A percentile compares a stretch with the other conserved stretches of the same genome.
Evolutionary conservation across 805 yeast species (phyloP).

Genomic region (Spathaspora sp.): DNA sequence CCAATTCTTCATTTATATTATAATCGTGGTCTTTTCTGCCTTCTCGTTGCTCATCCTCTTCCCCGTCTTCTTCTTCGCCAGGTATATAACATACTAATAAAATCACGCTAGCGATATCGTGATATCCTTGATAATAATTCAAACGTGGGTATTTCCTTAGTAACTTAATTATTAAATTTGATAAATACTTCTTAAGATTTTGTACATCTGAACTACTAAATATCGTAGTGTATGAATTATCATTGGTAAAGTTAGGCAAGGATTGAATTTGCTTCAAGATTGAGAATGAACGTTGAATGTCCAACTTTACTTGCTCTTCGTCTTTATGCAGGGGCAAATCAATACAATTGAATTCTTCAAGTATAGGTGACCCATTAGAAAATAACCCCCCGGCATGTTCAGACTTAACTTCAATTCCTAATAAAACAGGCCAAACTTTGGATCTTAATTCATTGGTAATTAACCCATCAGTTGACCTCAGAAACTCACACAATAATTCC

Average conservation of each 20-base stretch:
- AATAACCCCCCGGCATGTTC: neutral
- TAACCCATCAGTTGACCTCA: slow-evolving; percentile 47
- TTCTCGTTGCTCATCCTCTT: slow-evolving; percentile 16
- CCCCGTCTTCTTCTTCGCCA: slow-evolving; percentile 1
- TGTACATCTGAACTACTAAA: slow-evolving; percentile 27
- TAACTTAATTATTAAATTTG: slow-evolving; percentile 46
- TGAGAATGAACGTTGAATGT: slow-evolving; percentile 69
- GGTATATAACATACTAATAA: slow-evolving; percentile 45
- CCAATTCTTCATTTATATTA: slow-evolving; percentile 22
- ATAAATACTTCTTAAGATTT: slow-evolving; percentile 39
- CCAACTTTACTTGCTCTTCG: slow-evolving; percentile 76
- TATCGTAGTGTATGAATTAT: slow-evolving; percentile 28
- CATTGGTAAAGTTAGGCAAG: slow-evolving; percentile 12
- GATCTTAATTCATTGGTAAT: slow-evolving; percentile 38
- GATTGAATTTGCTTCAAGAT: slow-evolving; percentile 28
- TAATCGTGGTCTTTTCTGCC: neutral
- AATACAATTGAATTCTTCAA: slow-evolving; percentile 18
- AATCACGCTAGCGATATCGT: slow-evolving; percentile 74
- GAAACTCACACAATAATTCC: slow-evolving; percentile 25
- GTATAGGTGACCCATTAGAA: slow-evolving; percentile 9
- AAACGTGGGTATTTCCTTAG: slow-evolving; percentile 60
- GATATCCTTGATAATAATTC: slow-evolving; percentile 89
- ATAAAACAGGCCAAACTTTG: slow-evolving; percentile 50
- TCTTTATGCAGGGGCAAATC: slow-evolving; percentile 55
- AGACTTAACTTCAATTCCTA: slow-evolving; percentile 22